Base-by-base conservation (phyloP, 306 rosid genomes). In the Cucumis cinereus region DNA sequence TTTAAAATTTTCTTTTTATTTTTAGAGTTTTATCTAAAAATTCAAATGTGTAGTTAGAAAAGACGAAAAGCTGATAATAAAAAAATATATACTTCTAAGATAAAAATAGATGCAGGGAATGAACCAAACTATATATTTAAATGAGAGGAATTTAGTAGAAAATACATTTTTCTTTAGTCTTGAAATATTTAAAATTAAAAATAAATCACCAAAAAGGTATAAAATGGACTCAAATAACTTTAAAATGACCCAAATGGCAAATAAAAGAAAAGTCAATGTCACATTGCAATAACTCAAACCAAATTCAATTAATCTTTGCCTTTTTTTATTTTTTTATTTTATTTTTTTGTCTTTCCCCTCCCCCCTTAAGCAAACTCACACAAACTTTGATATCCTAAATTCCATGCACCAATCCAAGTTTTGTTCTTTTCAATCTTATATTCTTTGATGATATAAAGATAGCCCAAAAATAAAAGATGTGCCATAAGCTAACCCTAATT, bases 401-500 rank as follows among this genome's bases (percentile, higher is more conserved):
- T 72, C 76, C 76, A 72, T 72, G 76, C 76, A 72, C 76, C 76
- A 52, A 28, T 53, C 76, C 58, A 71, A 50, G 15, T 10, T 72
- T 72, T 52, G 47, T 28, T 72, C 76, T 40, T 72, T 72, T 72
- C 61, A 72, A 72, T 26, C 28, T 50, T 72, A 70, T 70, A 52
- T 72, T 72, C 76, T 72, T 71, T 72, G 28, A 72, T 50, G 76
- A 72, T 72, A 72, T 45, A 49, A 49, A 71, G 75, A 70, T 47
- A 14, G 55, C 74, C n/a, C 23, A 45, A 69, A 69, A 47, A 47
- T 17, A 50, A 72, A 50, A 4, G 35, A 0, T 30, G 40, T 41
- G 40, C 40, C 58, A 15, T 47, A 23, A 22, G 58, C 75, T 70
- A 41, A 70, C 58, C 22, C 75, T 70, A 45, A 47, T 50, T 72